Evolutionary conservation across 129 eudicot species (phyloP).

Genomic region (Saussurea involucrata): DNA sequence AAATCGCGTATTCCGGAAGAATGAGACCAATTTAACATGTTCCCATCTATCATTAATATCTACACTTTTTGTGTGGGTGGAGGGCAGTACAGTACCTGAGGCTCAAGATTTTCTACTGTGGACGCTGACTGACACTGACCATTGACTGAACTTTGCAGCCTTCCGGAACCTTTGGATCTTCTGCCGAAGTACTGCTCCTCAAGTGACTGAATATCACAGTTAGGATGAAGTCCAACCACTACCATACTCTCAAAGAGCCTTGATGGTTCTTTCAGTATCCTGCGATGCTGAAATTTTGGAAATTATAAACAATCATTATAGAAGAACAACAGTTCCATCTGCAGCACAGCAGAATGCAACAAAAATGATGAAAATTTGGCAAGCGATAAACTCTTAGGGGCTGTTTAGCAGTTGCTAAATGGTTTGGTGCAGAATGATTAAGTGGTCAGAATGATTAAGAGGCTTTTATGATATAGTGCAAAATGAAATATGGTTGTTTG

Average conservation of each 20-base stretch:
- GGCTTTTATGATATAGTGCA: too few species aligned
- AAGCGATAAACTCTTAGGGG: conserved; percentile 1
- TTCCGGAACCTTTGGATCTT: conserved; percentile 72
- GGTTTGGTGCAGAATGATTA: too few species aligned
- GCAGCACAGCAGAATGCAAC: background rate
- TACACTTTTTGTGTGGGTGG: background rate
- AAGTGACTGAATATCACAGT: conserved; percentile 68
- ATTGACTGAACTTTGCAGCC: conserved; percentile 49
- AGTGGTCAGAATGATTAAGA: too few species aligned
- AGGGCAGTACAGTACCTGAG: conserved; percentile 64
- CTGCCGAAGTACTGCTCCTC: conserved; percentile 48
- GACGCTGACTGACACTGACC: conserved; percentile 48
- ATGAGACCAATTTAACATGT: conserved; percentile 3
- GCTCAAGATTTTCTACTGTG: conserved; percentile 74
- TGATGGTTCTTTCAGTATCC: conserved; percentile 79
- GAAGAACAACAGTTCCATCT: conserved; percentile 5
- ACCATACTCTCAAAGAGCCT: conserved; percentile 94
- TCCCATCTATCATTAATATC: background rate
- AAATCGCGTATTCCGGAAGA: background rate
- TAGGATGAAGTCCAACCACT: conserved; percentile 95
- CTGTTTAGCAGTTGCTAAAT: too few species aligned
- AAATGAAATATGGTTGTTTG: too few species aligned
- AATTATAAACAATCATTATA: conserved; percentile 2
- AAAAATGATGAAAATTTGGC: background rate
- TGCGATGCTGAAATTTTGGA: conserved; percentile 63